A percentile compares a stretch with the other conserved stretches of the same genome.
Conservation (phyloP, 306 rosid species). For the Lablab purpureus region DNA sequence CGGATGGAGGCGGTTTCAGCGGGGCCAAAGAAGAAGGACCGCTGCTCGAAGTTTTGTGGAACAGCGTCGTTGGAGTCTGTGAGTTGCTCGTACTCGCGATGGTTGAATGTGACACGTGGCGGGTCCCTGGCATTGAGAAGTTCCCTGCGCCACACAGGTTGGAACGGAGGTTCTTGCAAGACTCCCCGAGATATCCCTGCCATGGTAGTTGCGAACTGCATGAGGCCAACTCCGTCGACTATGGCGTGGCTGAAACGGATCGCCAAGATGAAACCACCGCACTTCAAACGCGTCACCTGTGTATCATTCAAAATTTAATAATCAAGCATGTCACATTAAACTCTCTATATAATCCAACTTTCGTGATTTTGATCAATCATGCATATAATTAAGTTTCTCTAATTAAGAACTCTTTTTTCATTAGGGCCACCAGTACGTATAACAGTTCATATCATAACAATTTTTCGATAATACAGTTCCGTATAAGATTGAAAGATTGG, state of each 20-base stretch:
- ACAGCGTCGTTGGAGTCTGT: not conserved
- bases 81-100: slow-evolving; percentile 31
- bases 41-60: not conserved
- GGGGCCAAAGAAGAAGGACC: slow-evolving; percentile 35
- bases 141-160: slow-evolving; percentile 27
- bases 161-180: not conserved
- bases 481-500: too few relatives aligned
- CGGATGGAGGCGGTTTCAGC: not conserved
- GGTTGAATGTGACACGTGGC: slow-evolving; percentile 27
- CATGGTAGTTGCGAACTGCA: not conserved
- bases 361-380: too few relatives aligned
- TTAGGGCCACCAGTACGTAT: too few relatives aligned
- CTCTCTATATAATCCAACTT: too few relatives aligned
- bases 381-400: not conserved
- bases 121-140: slow-evolving; percentile 7
- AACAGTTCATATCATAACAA: too few relatives aligned
- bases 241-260: slow-evolving; percentile 34
- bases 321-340: too few relatives aligned
- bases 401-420: too few relatives aligned
- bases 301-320: not conserved
- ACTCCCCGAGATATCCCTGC: not conserved
- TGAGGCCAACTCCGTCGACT: not conserved
- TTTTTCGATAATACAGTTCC: not conserved
- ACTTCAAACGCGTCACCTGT: slow-evolving; percentile 31
- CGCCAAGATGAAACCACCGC: slow-evolving; percentile 34